A percentile compares a stretch with the other conserved stretches of the same genome.
Conservation (phyloP, 2,329 filamentous ascomycete species). For the Alternaria incomplexa region DNA sequence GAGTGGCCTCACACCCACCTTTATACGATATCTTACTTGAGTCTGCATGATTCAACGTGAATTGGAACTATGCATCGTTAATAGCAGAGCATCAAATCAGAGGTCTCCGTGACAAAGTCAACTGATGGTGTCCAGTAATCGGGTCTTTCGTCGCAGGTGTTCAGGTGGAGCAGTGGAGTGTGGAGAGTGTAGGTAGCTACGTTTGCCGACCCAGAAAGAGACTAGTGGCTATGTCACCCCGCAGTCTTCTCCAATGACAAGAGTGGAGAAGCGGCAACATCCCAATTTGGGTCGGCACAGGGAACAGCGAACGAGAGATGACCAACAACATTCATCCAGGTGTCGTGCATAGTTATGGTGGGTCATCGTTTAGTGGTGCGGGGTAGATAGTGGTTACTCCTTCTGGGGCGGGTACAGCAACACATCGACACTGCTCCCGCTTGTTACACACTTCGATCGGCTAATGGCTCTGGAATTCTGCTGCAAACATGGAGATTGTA, state of each 20-base stretch:
- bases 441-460: neutral
- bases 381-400: neutral
- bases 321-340: neutral
- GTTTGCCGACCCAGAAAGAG: conserved; percentile 1
- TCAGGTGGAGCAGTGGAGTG: neutral
- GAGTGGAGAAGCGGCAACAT: neutral
- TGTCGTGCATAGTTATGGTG: neutral
- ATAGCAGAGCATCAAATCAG: neutral
- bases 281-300: conserved; percentile 2
- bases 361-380: neutral
- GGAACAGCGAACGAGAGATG: neutral
- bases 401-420: neutral
- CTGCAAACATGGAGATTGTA: neutral
- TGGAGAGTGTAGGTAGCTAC: neutral
- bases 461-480: neutral
- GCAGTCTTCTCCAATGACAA: neutral
- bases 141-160: neutral
- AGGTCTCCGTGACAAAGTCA: neutral
- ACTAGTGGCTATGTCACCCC: neutral
- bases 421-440: neutral
- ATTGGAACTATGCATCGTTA: neutral
- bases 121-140: neutral
- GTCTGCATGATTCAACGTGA: neutral
- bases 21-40: neutral
- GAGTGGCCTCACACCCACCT: neutral